Base-by-base conservation (phyloP, 129 eudicot species). In the Lonicera japonica region DNA sequence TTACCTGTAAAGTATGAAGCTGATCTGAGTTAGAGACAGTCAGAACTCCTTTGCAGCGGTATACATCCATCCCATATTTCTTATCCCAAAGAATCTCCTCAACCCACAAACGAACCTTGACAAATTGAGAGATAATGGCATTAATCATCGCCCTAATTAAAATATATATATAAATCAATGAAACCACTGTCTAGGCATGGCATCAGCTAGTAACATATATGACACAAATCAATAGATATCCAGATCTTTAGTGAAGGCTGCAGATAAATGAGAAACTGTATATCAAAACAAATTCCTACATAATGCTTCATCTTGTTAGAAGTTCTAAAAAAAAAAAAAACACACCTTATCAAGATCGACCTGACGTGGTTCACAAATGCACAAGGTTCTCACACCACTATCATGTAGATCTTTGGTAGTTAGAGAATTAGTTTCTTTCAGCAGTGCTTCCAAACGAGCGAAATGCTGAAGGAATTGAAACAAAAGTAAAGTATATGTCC, bases 71-170 rank as follows among this genome's bases (percentile, higher is more conserved):
- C 56, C 78, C 79, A 60, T 80, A 67, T 71, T 84, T 91, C 73
- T 87, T 87, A 63, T 91, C 97, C 97, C 97, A 91, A 51, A 91
- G 88, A 54, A 91, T 80, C 64, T 91, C 97, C 73, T 91, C 97
- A 45, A 91, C 82, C 96, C 96, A 91, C 62, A 77, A 56, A 41
- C 94, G 83, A 58, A 80, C 90, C 96, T 91, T 48, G 1, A 14
- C 3, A 36, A 54, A 60, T 9, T 53, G 58, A 58, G 8, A 46
- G 38, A 60, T 58, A 55, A 7, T 23, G 38, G 5, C 16, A 17
- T 21, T 25, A 22, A 22, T 43, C 11, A 13, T 3, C 13, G 16
- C 41, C 40, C 38, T 45, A 10, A 38, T 4, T 10, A 38, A 10
- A 38, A 38, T 38, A 5, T 38, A 4, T 38, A 38, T 38, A 5